Percentiles rank a stretch among this genome's conserved stretches.
Conservation (phyloP, 352 stramenopile species). For the Phytophthora pisi region DNA sequence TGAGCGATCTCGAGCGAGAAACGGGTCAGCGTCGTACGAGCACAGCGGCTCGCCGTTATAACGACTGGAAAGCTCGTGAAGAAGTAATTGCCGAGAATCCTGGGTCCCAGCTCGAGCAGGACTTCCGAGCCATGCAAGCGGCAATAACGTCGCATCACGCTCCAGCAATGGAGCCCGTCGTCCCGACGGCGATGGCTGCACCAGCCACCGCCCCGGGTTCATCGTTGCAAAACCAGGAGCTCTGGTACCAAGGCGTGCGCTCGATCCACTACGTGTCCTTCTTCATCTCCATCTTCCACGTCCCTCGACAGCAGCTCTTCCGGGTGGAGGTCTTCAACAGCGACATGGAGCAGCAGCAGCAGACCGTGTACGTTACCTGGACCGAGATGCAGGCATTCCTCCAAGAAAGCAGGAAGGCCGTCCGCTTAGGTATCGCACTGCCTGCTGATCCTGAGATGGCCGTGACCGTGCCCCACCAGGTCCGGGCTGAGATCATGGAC, state of each 20-base stretch:
- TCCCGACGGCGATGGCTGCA: slow-evolving; percentile 12
- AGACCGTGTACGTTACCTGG: slow-evolving; percentile 70
- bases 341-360: slow-evolving; percentile 75
- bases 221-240: slow-evolving; percentile 49
- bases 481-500: slow-evolving; percentile 52
- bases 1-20: slow-evolving; percentile 74
- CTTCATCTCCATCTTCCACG: slow-evolving; percentile 76
- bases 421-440: slow-evolving; percentile 26
- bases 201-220: slow-evolving; percentile 24
- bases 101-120: slow-evolving; percentile 51
- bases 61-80: slow-evolving; percentile 38
- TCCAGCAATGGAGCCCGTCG: slow-evolving; percentile 12
- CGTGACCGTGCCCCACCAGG: slow-evolving; percentile 16
- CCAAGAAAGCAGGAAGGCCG: slow-evolving; percentile 50
- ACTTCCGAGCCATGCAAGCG: slow-evolving; percentile 49
- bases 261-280: slow-evolving; percentile 67
- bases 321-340: slow-evolving; percentile 82
- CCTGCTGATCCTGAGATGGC: slow-evolving; percentile 27
- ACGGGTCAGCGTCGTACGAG: slow-evolving; percentile 63
- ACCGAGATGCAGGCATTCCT: slow-evolving; percentile 65
- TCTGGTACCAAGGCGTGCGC: slow-evolving; percentile 78
- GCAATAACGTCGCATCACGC: slow-evolving; percentile 14
- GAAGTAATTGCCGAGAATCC: slow-evolving; percentile 36
- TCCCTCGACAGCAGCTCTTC: slow-evolving; percentile 67
- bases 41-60: slow-evolving; percentile 32